Conservation (phyloP, 1,139 yeast genomes). For the Suzukiozyma palmioleophila region DNA sequence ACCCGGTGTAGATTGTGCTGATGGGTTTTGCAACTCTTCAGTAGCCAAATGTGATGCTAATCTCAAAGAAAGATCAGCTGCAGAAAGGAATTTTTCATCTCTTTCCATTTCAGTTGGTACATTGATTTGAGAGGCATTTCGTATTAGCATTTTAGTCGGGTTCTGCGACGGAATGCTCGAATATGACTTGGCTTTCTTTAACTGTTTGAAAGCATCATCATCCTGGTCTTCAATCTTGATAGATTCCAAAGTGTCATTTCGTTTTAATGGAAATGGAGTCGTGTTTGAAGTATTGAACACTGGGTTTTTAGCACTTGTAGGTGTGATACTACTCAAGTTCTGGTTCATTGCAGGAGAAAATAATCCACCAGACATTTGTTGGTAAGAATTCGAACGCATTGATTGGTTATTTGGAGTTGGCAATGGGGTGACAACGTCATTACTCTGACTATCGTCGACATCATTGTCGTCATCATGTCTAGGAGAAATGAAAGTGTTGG, state of each 20-base stretch:
- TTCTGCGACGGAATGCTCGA: constrained; percentile 12
- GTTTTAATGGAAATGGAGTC: constrained; percentile 13
- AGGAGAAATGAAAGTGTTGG: constrained; percentile 37
- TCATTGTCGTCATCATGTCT: constrained; percentile 23
- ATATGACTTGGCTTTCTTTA: constrained; percentile 36
- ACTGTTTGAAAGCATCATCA: constrained; percentile 42
- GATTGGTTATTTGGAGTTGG: constrained; percentile 21
- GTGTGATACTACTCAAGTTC: constrained; percentile 5
- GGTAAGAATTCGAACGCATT: constrained; percentile 6
- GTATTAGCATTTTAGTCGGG: not conserved
- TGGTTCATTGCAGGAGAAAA: constrained; percentile 3
- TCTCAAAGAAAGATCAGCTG: constrained; percentile 25
- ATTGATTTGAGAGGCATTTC: constrained; percentile 1
- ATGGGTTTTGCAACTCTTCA: constrained; percentile 7
- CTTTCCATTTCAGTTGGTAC: constrained; percentile 3
- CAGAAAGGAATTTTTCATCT: constrained; percentile 9
- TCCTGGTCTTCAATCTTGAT: constrained; percentile 39
- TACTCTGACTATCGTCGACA: constrained; percentile 23
- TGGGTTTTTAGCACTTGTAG: constrained; percentile 8
- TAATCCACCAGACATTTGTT: constrained; percentile 6
- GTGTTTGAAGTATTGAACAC: constrained; percentile 7
- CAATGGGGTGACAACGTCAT: constrained; percentile 28
- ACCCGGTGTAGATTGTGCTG: constrained; percentile 19
- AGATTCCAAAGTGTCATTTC: constrained; percentile 27
- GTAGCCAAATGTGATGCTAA: constrained; percentile 20